phyloP scores from a whole-genome alignment of 306 rosid genomes.

The Sechiopsis laciniata region DNA sequence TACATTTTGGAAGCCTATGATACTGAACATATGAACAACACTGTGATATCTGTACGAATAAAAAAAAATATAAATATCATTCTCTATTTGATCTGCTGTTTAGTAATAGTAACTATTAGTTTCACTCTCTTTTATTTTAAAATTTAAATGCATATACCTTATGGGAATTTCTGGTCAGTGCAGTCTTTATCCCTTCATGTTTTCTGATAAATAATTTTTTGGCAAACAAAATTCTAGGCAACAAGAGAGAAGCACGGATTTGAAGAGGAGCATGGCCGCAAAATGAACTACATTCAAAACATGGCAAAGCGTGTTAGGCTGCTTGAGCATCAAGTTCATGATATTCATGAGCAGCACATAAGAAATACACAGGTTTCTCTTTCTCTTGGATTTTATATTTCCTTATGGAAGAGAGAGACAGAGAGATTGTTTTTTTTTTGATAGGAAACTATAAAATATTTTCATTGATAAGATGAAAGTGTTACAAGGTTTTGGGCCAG shows the following conservation, averaged over 20 bases:
- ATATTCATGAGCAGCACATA: constrained; percentile 53
- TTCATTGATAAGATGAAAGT: no score
- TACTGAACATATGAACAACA: neutral
- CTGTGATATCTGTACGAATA: neutral
- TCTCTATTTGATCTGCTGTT: neutral
- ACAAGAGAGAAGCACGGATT: constrained; percentile 47
- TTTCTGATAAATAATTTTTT: constrained; percentile 16
- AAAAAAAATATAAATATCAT: neutral
- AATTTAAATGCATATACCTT: neutral
- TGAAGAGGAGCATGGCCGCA: constrained; percentile 48
- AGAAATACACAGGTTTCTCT: constrained; percentile 65
- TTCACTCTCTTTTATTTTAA: constrained; percentile 2
- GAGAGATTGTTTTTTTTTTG: neutral
- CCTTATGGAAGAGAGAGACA: neutral
- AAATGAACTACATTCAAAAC: constrained; percentile 37
- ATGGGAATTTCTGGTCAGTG: constrained; percentile 8
- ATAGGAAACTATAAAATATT: no score
- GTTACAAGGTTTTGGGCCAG: no score
- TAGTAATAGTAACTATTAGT: neutral
- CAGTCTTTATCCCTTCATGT: neutral
- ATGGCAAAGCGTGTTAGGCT: constrained; percentile 33
- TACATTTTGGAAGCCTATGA: constrained; percentile 9
- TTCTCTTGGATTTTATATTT: constrained; percentile 19
- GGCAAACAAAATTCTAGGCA: constrained; percentile 46
- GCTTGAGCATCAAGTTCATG: constrained; percentile 58